phyloP scores from a whole-genome alignment of 805 yeast genomes.

The Candida andamanensis region DNA sequence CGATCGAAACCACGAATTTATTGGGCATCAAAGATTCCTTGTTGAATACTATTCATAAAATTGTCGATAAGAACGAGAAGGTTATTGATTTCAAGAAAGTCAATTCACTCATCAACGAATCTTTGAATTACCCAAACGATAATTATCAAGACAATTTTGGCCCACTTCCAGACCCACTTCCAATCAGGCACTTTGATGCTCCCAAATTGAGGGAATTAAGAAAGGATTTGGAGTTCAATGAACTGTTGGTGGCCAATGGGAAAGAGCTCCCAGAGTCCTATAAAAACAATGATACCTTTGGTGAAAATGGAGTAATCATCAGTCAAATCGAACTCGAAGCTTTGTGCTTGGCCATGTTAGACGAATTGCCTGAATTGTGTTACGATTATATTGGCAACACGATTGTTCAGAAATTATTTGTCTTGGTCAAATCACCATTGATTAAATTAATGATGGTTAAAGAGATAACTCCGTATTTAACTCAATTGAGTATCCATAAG shows the following conservation, averaged over 20 bases:
- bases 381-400: conserved; percentile 95
- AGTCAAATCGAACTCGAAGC: conserved; percentile 69
- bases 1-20: conserved; percentile 18
- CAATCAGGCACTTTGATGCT: conserved; percentile 74
- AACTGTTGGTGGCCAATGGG: conserved; percentile 11
- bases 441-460: conserved; percentile 78
- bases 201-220: conserved; percentile 84
- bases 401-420: conserved; percentile 86
- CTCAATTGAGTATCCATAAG: conserved; percentile 92
- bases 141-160: conserved; percentile 56
- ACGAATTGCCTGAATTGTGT: conserved; percentile 84
- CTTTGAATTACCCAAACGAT: conserved; percentile 34
- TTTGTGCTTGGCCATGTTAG: conserved; percentile 75
- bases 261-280: conserved; percentile 2
- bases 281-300: conserved; percentile 6
- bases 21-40: conserved; percentile 18
- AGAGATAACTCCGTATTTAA: conserved; percentile 69
- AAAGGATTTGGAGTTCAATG: conserved; percentile 44
- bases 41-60: conserved; percentile 13
- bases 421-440: conserved; percentile 55
- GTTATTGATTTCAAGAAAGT: conserved; percentile 34
- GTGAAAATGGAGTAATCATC: conserved; percentile 14
- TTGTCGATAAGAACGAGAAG: conserved; percentile 13
- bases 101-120: conserved; percentile 38
- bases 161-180: conserved; percentile 69